phyloP scores from a whole-genome alignment of 306 rosid species.

The Quercus variabilis region DNA sequence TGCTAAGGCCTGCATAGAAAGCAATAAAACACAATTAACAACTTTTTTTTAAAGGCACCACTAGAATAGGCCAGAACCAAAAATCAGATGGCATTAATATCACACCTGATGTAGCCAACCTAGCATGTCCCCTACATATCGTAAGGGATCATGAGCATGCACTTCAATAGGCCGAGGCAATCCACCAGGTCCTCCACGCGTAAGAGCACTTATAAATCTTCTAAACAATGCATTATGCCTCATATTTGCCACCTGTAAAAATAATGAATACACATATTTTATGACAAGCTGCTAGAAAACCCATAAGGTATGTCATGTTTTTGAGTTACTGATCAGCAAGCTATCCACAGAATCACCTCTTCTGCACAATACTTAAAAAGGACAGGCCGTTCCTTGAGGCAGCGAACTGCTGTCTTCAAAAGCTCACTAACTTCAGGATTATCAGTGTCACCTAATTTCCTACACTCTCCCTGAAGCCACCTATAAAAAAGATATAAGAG shows the following conservation, averaged over 20 bases:
- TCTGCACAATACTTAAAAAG: constrained; percentile 99
- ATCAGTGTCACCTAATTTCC: constrained; percentile 85
- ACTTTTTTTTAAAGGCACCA: constrained; percentile 8
- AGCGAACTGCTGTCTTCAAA: constrained; percentile 79
- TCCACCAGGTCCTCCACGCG: constrained; percentile 98
- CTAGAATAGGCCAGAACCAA: constrained; percentile 17
- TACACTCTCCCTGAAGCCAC: constrained; percentile 98
- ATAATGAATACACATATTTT: constrained; percentile 7
- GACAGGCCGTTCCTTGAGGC: constrained; percentile 89
- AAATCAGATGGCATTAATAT: constrained; percentile 22
- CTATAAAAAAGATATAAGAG: constrained; percentile 35
- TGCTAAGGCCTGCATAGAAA: constrained; percentile 78
- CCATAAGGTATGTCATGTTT: not conserved
- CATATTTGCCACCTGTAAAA: constrained; percentile 88
- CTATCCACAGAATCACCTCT: constrained; percentile 59
- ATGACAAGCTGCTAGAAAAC: not conserved
- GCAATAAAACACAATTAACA: constrained; percentile 6
- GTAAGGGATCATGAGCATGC: constrained; percentile 95
- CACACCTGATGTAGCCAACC: constrained; percentile 96
- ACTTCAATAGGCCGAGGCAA: constrained; percentile 99
- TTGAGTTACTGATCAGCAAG: constrained; percentile 3
- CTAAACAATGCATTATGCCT: constrained; percentile 95
- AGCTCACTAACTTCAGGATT: constrained; percentile 90
- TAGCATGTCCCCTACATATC: constrained; percentile 95
- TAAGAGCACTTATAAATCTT: constrained; percentile 95